A percentile compares a stretch with the other conserved stretches of the same genome.
Evolutionary conservation across 2,329 filamentous ascomycete genomes (phyloP).

Genomic region (Sphaerulina musiva): DNA sequence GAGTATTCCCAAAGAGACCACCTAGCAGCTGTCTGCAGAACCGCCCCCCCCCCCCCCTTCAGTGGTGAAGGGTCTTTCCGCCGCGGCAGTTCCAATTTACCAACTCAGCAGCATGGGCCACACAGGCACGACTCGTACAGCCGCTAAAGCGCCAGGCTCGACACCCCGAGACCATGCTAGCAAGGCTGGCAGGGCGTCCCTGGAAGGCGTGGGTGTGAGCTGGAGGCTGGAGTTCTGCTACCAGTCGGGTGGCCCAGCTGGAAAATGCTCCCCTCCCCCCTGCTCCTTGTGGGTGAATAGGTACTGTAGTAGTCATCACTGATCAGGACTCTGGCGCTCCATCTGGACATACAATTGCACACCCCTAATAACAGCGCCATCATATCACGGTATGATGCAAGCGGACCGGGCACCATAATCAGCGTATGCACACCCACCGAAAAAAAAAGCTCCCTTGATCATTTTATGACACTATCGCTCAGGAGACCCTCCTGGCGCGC

Average conservation of each 20-base stretch:
- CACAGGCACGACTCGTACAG: background rate
- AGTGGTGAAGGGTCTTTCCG: background rate
- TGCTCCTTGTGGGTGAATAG: background rate
- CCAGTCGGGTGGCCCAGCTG: background rate
- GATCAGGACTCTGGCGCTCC: background rate
- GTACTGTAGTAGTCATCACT: background rate
- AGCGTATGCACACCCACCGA: background rate
- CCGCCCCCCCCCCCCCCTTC: background rate
- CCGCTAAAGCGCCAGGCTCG: background rate
- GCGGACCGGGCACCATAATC: background rate
- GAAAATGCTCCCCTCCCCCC: too few species aligned
- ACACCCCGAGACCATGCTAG: background rate
- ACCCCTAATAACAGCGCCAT: background rate
- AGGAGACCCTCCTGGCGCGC: background rate
- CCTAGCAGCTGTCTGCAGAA: background rate
- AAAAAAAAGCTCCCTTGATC: background rate
- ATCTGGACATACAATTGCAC: background rate
- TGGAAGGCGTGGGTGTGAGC: slow-evolving; percentile 1
- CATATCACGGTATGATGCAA: background rate
- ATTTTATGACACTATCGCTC: background rate
- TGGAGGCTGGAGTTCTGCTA: background rate
- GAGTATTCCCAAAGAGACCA: background rate
- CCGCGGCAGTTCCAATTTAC: slow-evolving; percentile 6
- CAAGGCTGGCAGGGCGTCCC: background rate
- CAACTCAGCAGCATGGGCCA: background rate